Conservation (phyloP, 139 green algal genomes). For the Picochlorum sp. region DNA sequence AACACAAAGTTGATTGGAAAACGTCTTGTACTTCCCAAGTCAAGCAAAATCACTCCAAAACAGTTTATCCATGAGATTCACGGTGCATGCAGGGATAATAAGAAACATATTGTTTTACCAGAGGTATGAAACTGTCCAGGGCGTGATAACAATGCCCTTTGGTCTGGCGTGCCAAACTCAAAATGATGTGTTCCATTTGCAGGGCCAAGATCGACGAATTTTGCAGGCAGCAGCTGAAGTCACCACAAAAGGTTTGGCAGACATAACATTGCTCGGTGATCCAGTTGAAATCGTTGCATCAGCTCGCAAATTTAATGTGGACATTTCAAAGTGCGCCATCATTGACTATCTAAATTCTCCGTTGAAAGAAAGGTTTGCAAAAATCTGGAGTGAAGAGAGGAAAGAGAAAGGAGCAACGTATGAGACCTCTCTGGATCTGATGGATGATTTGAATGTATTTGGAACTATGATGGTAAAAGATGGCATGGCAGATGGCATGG, state of each 20-base stretch:
- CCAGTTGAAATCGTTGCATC: slow-evolving; percentile 25
- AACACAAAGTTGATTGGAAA: slow-evolving; percentile 36
- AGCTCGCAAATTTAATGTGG: slow-evolving; percentile 38
- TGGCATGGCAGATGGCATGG: slow-evolving; percentile 83
- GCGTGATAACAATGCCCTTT: no score
- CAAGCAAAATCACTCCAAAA: slow-evolving; percentile 65
- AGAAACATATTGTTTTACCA: slow-evolving; percentile 76
- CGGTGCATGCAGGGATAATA: slow-evolving; percentile 40
- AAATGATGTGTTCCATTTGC: no score
- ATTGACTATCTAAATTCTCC: slow-evolving; percentile 38
- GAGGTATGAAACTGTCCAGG: slow-evolving; percentile 28
- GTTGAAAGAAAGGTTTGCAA: slow-evolving; percentile 36
- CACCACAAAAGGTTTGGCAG: slow-evolving; percentile 41
- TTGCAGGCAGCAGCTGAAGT: slow-evolving; percentile 61
- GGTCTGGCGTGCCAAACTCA: no score
- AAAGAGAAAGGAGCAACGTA: slow-evolving; percentile 62
- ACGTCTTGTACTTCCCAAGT: slow-evolving; percentile 8
- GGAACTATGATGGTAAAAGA: slow-evolving; percentile 67
- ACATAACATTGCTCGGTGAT: slow-evolving; percentile 71
- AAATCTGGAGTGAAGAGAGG: slow-evolving; percentile 48
- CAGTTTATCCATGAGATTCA: slow-evolving; percentile 62
- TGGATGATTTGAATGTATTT: slow-evolving; percentile 55
- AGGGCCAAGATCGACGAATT: slow-evolving; percentile 49
- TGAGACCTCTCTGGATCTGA: slow-evolving; percentile 51
- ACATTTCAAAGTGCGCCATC: slow-evolving; percentile 50